These are phyloP conservation scores for Cyanidiococcus yangmingshanensis DNA, from an alignment of 23 red algal genomes.

Conservation along the genomic window DNA sequence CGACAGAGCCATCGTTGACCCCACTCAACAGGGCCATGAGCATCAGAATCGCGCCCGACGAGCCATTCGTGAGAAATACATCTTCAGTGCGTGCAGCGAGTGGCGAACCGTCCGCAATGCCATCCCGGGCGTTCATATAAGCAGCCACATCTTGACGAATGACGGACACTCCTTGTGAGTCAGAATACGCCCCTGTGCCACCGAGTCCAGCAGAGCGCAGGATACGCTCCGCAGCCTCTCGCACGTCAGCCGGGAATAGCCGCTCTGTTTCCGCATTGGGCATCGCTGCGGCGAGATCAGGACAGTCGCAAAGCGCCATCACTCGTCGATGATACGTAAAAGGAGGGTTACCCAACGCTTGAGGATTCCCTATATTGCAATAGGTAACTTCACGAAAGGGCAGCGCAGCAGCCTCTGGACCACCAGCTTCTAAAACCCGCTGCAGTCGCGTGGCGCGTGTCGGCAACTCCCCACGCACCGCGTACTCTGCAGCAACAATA, in stretches of 20 bases:
- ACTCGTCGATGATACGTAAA: slow-evolving; percentile 67
- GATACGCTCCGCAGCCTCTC: slow-evolving; percentile 27
- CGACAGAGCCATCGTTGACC: slow-evolving; percentile 15
- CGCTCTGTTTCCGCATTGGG: background rate
- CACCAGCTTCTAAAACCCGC: slow-evolving; percentile 14
- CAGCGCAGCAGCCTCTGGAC: slow-evolving; percentile 12
- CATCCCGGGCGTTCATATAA: slow-evolving; percentile 55
- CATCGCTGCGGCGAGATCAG: slow-evolving; percentile 29
- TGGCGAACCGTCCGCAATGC: background rate
- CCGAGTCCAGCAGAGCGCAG: slow-evolving; percentile 22
- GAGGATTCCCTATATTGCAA: slow-evolving; percentile 94
- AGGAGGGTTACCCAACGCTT: slow-evolving; percentile 60
- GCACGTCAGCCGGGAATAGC: slow-evolving; percentile 54
- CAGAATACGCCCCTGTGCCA: slow-evolving; percentile 71
- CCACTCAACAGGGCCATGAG: slow-evolving; percentile 46
- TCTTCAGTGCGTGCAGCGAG: slow-evolving; percentile 27
- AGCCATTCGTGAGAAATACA: slow-evolving; percentile 75
- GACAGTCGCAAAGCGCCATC: slow-evolving; percentile 54
- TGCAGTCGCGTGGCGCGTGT: slow-evolving; percentile 39
- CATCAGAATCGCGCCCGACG: slow-evolving; percentile 59
- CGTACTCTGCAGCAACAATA: slow-evolving; percentile 61
- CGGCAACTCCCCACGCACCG: slow-evolving; percentile 71
- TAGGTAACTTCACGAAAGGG: slow-evolving; percentile 55
- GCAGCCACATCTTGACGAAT: slow-evolving; percentile 55
- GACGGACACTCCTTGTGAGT: slow-evolving; percentile 51